Evolutionary conservation across 2,329 filamentous ascomycete species (phyloP).

Genomic region (Zasmidium angulare): DNA sequence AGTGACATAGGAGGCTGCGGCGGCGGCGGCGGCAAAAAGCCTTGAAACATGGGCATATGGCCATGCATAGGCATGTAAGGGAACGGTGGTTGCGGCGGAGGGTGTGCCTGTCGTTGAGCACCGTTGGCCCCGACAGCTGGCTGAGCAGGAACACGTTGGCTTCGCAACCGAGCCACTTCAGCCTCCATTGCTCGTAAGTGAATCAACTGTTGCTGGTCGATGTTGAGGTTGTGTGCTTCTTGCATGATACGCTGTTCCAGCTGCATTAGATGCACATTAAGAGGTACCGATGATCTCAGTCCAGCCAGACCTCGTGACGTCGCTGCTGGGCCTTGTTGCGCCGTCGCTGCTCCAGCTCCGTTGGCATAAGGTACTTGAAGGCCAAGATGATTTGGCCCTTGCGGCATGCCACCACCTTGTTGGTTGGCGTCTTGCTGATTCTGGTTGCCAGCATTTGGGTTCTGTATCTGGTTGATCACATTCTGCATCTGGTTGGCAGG

Average conservation of each 20-base stretch:
- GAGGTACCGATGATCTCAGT: constrained; percentile 34
- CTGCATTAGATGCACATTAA: constrained; percentile 62
- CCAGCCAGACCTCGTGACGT: background rate
- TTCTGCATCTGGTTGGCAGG: constrained; percentile 49
- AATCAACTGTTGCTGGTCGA: constrained; percentile 66
- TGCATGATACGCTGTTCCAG: constrained; percentile 69
- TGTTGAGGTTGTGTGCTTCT: constrained; percentile 63
- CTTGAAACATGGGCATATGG: constrained; percentile 8
- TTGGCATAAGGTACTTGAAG: constrained; percentile 24
- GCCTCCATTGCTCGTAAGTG: constrained; percentile 65
- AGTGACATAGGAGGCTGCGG: constrained; percentile 16
- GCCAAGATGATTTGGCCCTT: constrained; percentile 22
- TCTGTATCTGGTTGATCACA: constrained; percentile 32
- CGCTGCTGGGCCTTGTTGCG: background rate
- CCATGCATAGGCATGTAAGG: constrained; percentile 6
- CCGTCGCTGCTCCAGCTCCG: constrained; percentile 19
- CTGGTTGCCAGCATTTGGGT: constrained; percentile 20
- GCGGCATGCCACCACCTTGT: constrained; percentile 37
- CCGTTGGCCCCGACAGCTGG: constrained; percentile 20
- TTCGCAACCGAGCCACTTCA: constrained; percentile 67
- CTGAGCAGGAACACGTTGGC: constrained; percentile 25
- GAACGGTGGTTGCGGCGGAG: constrained; percentile 13
- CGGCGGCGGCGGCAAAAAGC: background rate
- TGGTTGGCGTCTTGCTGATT: constrained; percentile 31
- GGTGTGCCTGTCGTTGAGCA: constrained; percentile 10